phyloP scores from a whole-genome alignment of 73 alveolate genomes.

The Tetrahymena elliotti region DNA sequence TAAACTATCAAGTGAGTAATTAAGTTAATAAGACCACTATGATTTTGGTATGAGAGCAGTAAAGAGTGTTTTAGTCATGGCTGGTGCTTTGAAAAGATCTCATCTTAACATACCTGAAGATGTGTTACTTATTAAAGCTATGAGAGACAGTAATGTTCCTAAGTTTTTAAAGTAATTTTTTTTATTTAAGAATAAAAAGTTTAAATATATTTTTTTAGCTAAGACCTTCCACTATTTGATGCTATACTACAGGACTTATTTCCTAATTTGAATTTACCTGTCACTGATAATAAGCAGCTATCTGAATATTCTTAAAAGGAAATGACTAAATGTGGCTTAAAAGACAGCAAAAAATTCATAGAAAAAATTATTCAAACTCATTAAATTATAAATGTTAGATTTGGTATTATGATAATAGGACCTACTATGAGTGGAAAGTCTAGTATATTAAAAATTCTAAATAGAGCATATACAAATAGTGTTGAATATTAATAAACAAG shows the following conservation, averaged over 20 bases:
- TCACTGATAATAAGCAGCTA: conserved; percentile 69
- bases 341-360: conserved; percentile 46
- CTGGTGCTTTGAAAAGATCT: conserved; percentile 48
- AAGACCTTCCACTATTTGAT: conserved; percentile 74
- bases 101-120: conserved; percentile 65
- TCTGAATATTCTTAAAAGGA: conserved; percentile 50
- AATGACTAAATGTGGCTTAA: conserved; percentile 50
- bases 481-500: neutral
- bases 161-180: conserved; percentile 86
- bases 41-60: conserved; percentile 92
- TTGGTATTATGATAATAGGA: conserved; percentile 46
- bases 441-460: conserved; percentile 69
- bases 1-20: conserved; percentile 70
- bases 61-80: conserved; percentile 81
- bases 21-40: conserved; percentile 78
- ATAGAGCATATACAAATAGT: conserved; percentile 46
- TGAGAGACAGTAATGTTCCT: conserved; percentile 88
- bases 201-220: conserved; percentile 9
- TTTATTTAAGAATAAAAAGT: conserved; percentile 6
- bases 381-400: conserved; percentile 19
- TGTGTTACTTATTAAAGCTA: conserved; percentile 49
- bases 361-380: neutral
- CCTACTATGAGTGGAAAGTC: conserved; percentile 78
- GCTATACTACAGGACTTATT: conserved; percentile 75
- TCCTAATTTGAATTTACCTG: conserved; percentile 67